phyloP scores from a whole-genome alignment of 1,284 basidiomycete genomes.

The Ustilago nuda region DNA sequence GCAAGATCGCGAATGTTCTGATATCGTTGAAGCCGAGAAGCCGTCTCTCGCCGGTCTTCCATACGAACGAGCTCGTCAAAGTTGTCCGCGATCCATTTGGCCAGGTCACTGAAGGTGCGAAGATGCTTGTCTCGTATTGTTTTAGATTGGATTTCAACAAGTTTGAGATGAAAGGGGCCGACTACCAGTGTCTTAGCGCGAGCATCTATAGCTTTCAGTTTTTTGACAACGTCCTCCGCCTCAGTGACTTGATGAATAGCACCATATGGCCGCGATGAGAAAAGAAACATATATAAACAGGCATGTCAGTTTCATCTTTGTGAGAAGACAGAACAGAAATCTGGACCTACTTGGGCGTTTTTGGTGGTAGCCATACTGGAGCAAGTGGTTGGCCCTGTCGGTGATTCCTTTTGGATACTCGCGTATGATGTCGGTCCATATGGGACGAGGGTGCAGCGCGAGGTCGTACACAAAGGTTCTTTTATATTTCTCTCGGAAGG shows the following conservation, averaged over 20 bases:
- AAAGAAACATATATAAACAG: background rate
- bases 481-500: slow-evolving; percentile 1
- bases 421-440: background rate
- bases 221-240: background rate
- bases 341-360: slow-evolving; percentile 6
- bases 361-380: background rate
- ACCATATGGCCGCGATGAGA: background rate
- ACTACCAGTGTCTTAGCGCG: background rate
- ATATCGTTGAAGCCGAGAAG: background rate
- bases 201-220: background rate
- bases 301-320: background rate
- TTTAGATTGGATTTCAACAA: slow-evolving; percentile 2
- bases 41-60: background rate
- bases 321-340: background rate
- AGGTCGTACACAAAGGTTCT: background rate
- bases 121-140: slow-evolving; percentile 1
- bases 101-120: background rate
- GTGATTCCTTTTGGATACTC: slow-evolving; percentile 10
- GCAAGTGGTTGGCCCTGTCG: background rate
- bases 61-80: background rate
- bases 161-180: slow-evolving; percentile 12
- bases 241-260: background rate
- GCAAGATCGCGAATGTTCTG: slow-evolving; percentile 5
- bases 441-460: background rate
- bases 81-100: slow-evolving; percentile 1